A percentile compares a stretch with the other conserved stretches of the same genome.
These are phyloP conservation scores for Penicillium fimorum DNA, from an alignment of 495 filamentous ascomycete genomes.

Conservation along the genomic window DNA sequence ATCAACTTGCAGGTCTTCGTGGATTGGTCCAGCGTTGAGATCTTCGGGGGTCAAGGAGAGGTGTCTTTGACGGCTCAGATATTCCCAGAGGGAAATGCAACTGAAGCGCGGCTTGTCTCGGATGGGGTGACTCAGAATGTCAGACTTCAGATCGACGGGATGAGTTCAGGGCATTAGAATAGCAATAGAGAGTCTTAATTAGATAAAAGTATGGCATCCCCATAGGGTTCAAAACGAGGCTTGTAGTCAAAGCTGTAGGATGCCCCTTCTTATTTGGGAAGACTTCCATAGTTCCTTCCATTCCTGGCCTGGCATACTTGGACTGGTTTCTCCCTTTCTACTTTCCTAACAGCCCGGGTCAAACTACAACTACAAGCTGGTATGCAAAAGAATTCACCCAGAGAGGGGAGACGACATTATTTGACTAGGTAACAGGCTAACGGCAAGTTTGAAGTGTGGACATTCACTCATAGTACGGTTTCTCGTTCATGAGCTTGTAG, in stretches of 20 bases:
- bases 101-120: slow-evolving; percentile 26
- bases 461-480: slow-evolving; percentile 22
- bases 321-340: background rate
- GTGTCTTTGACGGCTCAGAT: slow-evolving; percentile 37
- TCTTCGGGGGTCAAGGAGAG: slow-evolving; percentile 36
- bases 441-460: background rate
- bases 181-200: no score
- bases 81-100: slow-evolving; percentile 27
- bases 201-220: no score
- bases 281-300: no score
- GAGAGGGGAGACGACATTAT: background rate
- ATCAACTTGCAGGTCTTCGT: slow-evolving; percentile 30
- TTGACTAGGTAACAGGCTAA: background rate
- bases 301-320: background rate
- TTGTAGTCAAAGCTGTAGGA: no score
- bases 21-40: slow-evolving; percentile 37
- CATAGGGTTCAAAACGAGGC: no score
- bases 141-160: slow-evolving; percentile 3
- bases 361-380: background rate
- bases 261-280: no score
- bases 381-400: background rate
- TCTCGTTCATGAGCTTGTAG: slow-evolving; percentile 16
- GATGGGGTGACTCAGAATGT: slow-evolving; percentile 24
- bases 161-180: slow-evolving; percentile 13
- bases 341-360: background rate